Evolutionary conservation across 306 rosid genomes (phyloP).

Genomic region (peach (Prunus persica)): DNA sequence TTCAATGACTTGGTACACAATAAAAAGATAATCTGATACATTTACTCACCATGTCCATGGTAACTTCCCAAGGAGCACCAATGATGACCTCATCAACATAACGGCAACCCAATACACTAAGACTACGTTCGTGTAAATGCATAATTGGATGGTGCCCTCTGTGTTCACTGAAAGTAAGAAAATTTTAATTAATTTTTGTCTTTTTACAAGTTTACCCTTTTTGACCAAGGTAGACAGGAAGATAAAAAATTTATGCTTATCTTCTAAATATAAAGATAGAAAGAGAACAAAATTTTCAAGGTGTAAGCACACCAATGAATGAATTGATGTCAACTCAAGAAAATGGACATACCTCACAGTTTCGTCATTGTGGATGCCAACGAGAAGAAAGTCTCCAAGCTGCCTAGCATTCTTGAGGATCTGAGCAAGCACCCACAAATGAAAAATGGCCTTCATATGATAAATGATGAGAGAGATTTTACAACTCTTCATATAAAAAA

Average conservation of each 20-base stretch:
- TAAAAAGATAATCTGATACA: neutral
- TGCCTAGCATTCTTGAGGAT: constrained; percentile 86
- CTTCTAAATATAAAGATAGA: neutral
- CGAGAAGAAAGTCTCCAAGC: constrained; percentile 93
- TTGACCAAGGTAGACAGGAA: neutral
- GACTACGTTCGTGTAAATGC: constrained; percentile 98
- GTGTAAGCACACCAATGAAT: neutral
- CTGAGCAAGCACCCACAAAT: constrained; percentile 39
- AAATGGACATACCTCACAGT: constrained; percentile 66
- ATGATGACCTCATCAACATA: constrained; percentile 96
- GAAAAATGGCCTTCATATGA: constrained; percentile 10
- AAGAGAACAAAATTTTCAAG: neutral
- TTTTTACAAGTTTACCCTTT: neutral
- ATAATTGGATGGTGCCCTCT: constrained; percentile 83
- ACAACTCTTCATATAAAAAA: neutral
- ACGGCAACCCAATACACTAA: constrained; percentile 87
- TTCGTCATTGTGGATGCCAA: constrained; percentile 80
- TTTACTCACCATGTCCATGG: constrained; percentile 80
- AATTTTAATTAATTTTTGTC: constrained; percentile 4
- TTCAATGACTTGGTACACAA: neutral
- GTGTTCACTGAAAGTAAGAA: constrained; percentile 52
- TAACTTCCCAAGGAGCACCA: constrained; percentile 93
- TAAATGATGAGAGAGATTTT: constrained; percentile 4
- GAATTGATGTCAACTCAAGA: constrained; percentile 14
- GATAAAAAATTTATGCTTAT: neutral